Evolutionary conservation across 257 asterid species (phyloP), one percentile per base, ranked within the genome.

Genomic region (Solanum tarapatanum): DNA sequence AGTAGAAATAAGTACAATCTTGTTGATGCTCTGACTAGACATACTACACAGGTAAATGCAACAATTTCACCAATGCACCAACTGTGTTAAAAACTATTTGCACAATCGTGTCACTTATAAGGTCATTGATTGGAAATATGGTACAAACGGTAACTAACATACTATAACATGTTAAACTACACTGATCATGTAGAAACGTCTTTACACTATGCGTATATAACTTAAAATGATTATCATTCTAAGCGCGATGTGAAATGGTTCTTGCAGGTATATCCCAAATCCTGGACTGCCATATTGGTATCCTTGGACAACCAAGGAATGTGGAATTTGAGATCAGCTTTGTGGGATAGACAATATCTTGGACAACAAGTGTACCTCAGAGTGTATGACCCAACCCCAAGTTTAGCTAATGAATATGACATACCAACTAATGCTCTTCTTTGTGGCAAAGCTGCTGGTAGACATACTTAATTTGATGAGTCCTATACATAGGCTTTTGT

Each of bases 231-330:
- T 48, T 5, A 76, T 39, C 24, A 10, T 60, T 33, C 48, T 10
- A 13, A 82, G 7, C 48, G 8, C 41, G 48, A 72, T 3, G 19
- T 37, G 23, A 11, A 37, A 36, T 28, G 87, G 43, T 24, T 7
- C 3, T 84, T 74, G 89, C 89, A 97, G 99, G 99, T 96, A 39
- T 97, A 95, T 90, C 99, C 99, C 0, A 91, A 88, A 7, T 95
- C 98, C 11, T 97, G 99, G 99, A 93, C 98, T 11, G 88, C 96
- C 1, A 96, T 97, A 72, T 48, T 95, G 11, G 98, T 95, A 41
- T 95, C 99, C 0, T 90, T 97, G 92, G 99, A 97, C 92, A 96
- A 97, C 93, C 98, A 97, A 87, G 99, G 99, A 0, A 97, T 97
- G 98, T 97, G 99, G 99, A 96, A 97, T 80, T 51, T 97, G 93